Base-by-base conservation (phyloP, 2,329 filamentous ascomycete genomes). In the Curvularia sp. region DNA sequence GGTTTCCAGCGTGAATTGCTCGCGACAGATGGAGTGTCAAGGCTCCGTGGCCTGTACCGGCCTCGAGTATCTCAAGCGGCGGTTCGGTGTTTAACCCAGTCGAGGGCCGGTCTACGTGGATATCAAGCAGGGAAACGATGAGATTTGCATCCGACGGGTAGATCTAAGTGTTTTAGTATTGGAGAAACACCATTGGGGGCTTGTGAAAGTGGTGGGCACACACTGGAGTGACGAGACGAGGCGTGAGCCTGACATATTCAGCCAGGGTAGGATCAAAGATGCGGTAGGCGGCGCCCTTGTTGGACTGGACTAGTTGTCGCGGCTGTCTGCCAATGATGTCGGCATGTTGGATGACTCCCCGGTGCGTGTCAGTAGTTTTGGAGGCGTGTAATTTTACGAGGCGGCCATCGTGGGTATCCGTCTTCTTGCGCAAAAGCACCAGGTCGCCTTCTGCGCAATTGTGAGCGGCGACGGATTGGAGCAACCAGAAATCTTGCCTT, bases 11-110 rank as follows among this genome's bases (percentile, higher is more conserved):
- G 71, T 93, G 89, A 45, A 95, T 86, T 2, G 90, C 90, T 51
- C 90, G 85, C 28, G 90, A 87, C 21, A 95, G 81, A 70, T 93
- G 86, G 4, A 95, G 77, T 0, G 91, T 94, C 57, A 95, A 77
- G 32, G 89, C 88, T 57, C 91, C 92, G 81, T 93, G 90, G n/a
- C 91, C 92, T 3, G 91, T 95, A 15, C 92, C 91, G 46, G 91
- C 91, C 77, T 95, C 92, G 51, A 95, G 87, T 43, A 95, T 90
- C 71, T 94, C 89, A 12, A 93, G 75, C 0, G 83, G 84, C 8
- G 69, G 80, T 75, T 49, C 60, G 38, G 54, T 55, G 55, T 19
- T 59, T 34, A 78, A 74, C 5, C 77, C 78, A 70, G 36, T 69
- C 63, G 28, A 78, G 13, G 68, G 66, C 2, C 66, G 68, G 67